phyloP scores from a whole-genome alignment of 2,329 filamentous ascomycete genomes.

The Colletotrichum tropicale region DNA sequence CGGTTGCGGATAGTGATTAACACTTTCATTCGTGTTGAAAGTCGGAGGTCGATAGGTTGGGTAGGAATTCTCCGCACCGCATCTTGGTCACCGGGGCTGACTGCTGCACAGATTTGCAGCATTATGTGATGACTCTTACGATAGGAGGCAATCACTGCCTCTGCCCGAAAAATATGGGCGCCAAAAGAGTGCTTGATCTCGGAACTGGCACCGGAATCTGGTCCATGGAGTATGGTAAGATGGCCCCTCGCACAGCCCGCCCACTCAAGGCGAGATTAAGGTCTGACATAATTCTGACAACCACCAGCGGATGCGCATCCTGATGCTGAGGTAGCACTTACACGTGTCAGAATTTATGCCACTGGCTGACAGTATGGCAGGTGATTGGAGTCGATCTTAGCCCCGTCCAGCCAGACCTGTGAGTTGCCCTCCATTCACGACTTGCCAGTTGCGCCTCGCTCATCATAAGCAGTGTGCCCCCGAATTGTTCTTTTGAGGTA shows the following conservation, averaged over 20 bases:
- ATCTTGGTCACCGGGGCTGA: background rate
- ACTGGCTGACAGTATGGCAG: background rate
- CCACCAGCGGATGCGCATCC: constrained; percentile 31
- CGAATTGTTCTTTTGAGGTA: constrained; percentile 43
- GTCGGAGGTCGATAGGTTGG: constrained; percentile 33
- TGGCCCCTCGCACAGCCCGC: background rate
- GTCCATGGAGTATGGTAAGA: constrained; percentile 46
- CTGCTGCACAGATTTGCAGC: constrained; percentile 33
- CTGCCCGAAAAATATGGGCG: constrained; percentile 25
- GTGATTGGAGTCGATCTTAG: constrained; percentile 12
- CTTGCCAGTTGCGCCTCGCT: constrained; percentile 19
- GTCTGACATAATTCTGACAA: background rate
- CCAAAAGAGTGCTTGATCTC: constrained; percentile 43
- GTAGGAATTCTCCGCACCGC: background rate
- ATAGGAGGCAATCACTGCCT: constrained; percentile 32
- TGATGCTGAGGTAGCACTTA: constrained; percentile 26
- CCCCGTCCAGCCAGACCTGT: constrained; percentile 8
- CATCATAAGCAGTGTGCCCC: constrained; percentile 34
- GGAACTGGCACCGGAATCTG: constrained; percentile 53
- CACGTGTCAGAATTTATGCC: background rate
- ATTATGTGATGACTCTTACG: constrained; percentile 35
- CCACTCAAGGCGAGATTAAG: background rate
- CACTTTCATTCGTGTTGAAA: background rate
- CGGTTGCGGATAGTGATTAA: too few species aligned
- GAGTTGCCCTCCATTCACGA: background rate